Conservation (phyloP, 2,329 filamentous ascomycete genomes). For the Colletotrichum phormii region DNA sequence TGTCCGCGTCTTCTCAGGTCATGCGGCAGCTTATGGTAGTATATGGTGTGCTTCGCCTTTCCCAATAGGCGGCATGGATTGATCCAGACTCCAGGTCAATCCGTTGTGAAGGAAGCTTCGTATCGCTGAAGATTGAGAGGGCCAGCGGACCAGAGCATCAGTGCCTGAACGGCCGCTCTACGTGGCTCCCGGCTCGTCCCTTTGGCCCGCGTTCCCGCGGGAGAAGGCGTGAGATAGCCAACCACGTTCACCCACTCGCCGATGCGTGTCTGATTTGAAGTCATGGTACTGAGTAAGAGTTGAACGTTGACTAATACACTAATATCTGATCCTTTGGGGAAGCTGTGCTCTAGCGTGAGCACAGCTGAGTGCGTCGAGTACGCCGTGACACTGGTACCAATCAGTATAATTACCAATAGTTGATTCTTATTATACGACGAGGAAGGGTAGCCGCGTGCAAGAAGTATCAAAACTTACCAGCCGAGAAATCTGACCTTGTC, state of each 20-base stretch:
- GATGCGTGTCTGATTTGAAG: constrained; percentile 70
- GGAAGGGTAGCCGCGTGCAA: constrained; percentile 1
- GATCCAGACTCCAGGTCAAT: background rate
- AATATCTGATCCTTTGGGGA: constrained; percentile 59
- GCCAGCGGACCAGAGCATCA: constrained; percentile 82
- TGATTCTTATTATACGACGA: background rate
- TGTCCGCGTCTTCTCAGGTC: background rate
- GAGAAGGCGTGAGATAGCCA: constrained; percentile 72
- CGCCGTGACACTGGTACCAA: constrained; percentile 56
- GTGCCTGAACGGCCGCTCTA: constrained; percentile 72
- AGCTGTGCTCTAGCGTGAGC: constrained; percentile 76
- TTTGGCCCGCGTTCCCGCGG: constrained; percentile 23
- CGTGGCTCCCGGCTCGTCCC: constrained; percentile 31
- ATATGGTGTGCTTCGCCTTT: constrained; percentile 4
- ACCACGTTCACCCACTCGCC: constrained; percentile 94
- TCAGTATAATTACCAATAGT: constrained; percentile 38
- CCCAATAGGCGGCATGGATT: background rate
- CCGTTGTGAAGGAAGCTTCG: constrained; percentile 24
- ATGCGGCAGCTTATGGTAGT: constrained; percentile 5
- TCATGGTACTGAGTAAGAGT: constrained; percentile 75
- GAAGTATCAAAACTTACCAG: constrained; percentile 69
- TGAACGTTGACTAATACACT: constrained; percentile 76
- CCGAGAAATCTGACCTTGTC: constrained; percentile 93
- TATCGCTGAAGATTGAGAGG: constrained; percentile 71
- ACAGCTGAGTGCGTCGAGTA: constrained; percentile 67